These are phyloP conservation scores for Cyclanthera cordifolia DNA, from an alignment of 306 rosid genomes.

Conservation along the genomic window DNA sequence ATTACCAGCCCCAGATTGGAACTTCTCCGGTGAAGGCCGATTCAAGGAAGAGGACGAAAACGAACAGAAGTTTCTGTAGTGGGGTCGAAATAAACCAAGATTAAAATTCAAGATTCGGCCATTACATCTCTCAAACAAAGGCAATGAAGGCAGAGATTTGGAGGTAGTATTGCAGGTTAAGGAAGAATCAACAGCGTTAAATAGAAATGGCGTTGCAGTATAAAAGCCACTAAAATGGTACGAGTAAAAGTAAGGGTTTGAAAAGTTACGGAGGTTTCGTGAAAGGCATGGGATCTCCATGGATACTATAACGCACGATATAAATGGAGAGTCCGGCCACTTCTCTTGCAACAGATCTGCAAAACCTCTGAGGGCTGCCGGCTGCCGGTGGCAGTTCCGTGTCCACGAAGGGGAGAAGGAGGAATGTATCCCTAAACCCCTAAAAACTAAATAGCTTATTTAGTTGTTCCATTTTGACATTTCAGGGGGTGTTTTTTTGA, in stretches of 20 bases:
- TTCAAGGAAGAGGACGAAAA: constrained; percentile 17
- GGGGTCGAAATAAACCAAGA: constrained; percentile 1
- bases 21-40: not conserved
- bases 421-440: not conserved
- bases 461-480: too few relatives aligned
- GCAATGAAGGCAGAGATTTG: not conserved
- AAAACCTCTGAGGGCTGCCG: not conserved
- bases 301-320: not conserved
- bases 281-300: not conserved
- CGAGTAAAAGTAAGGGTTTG: constrained; percentile 1
- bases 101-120: not conserved
- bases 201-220: not conserved
- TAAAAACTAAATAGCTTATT: too few relatives aligned
- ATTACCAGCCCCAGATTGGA: not conserved
- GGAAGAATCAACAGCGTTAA: constrained; percentile 22
- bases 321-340: not conserved
- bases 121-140: not conserved
- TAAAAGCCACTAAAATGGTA: constrained; percentile 6
- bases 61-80: constrained; percentile 19
- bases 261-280: constrained; percentile 6
- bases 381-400: too few relatives aligned
- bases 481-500: too few relatives aligned
- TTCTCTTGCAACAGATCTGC: not conserved
- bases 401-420: not conserved
- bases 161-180: constrained; percentile 15